Percentiles rank a stretch among this genome's conserved stretches.
Conservation (phyloP, 129 eudicot genomes). For the Smallanthus sonchifolius region DNA sequence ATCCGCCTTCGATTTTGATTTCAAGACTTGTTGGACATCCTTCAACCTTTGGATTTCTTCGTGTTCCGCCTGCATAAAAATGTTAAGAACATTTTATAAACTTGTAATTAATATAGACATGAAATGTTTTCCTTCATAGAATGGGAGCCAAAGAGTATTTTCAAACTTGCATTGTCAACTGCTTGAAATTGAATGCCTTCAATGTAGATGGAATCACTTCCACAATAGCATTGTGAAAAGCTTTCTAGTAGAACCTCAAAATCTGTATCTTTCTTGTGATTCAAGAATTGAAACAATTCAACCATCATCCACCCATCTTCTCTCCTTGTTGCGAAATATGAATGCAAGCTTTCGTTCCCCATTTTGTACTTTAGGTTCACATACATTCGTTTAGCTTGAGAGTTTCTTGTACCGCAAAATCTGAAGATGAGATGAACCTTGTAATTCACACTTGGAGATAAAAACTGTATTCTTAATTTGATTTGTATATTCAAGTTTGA, state of each 20-base stretch:
- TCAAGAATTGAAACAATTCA: background rate
- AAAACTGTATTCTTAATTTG: background rate
- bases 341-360: background rate
- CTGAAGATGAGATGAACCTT: background rate
- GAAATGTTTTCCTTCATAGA: background rate
- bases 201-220: background rate
- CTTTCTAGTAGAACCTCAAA: conserved; percentile 13
- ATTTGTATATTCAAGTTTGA: background rate
- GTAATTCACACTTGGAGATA: background rate
- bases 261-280: background rate
- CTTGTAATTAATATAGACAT: background rate
- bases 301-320: conserved; percentile 5
- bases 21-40: background rate
- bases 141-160: background rate
- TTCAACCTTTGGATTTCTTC: background rate
- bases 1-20: background rate
- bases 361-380: conserved; percentile 9
- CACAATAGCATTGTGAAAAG: background rate
- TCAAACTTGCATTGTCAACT: background rate
- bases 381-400: background rate
- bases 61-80: background rate
- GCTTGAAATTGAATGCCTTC: conserved; percentile 9
- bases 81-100: background rate
- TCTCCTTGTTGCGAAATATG: conserved; percentile 5
- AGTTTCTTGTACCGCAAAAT: background rate